Base-by-base conservation (phyloP, 1,284 basidiomycete species). In the Moniliophthora roreri region DNA sequence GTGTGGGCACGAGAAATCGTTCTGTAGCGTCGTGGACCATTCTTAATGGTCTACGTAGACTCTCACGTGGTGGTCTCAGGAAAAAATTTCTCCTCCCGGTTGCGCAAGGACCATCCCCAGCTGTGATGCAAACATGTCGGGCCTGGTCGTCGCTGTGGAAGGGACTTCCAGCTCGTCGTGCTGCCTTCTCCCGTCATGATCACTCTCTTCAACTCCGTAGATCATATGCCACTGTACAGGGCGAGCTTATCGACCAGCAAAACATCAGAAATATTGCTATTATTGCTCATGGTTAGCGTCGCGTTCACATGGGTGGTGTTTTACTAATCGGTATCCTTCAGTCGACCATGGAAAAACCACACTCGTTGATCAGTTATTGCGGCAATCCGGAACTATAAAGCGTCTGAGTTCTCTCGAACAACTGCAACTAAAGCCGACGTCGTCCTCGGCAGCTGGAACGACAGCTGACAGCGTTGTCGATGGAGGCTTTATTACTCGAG, bases 341-440 rank as follows among this genome's bases (percentile, higher is more conserved):
- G 76, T 78, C 62, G 76, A 78, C 58, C 75, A 78, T 65, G 75
- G 76, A n/a, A 78, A 78, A 67, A 77, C 75, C 0, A 77, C 76
- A 0, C 69, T 78, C 26, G 75, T 78, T 10, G 76, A 78, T 67
- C 76, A 77, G 54, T 69, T 78, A 3, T 60, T 78, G 2, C 74
- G 75, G 5, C 75, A 77, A 60, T 77, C 74, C 3, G 76, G 76
- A 0, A 76, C 75, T 0, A 60, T 76, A 20, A 74, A 72, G 54
- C 71, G 68, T 46, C 66, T 74, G 1, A 69, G 71, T 4, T 61
- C 65, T 4, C 62, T 62, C 10, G 69, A 72, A 54, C 66, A 72
- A 45, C 64, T 67, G 10, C 58, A 66, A 15, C 67, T 69, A 37
- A 65, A 65, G 2, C 67, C 68, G 5, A 61, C 60, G 13, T 64